phyloP scores from a whole-genome alignment of 345 rosid species.

The Carallia brachiata region DNA sequence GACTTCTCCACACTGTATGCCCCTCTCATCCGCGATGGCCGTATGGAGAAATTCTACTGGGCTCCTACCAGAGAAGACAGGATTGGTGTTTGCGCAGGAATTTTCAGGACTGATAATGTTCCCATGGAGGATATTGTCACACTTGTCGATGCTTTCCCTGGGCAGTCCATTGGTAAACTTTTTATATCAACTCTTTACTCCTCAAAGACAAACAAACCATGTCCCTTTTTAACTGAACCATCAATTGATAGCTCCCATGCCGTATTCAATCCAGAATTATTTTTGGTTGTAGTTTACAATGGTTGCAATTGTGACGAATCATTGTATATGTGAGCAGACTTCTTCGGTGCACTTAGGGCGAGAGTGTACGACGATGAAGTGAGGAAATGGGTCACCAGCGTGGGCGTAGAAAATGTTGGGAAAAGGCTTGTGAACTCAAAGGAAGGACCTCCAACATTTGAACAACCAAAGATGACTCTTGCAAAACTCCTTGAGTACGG shows the following conservation, averaged over 20 bases:
- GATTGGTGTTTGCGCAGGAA: constrained; percentile 49
- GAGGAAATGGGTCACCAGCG: constrained; percentile 39
- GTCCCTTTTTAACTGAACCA: too few relatives aligned
- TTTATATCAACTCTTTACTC: neutral
- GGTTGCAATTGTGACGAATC: too few relatives aligned
- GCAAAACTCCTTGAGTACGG: constrained; percentile 47
- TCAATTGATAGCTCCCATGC: too few relatives aligned
- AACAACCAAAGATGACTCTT: constrained; percentile 47
- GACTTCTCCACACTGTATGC: constrained; percentile 62
- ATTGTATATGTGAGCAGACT: constrained; percentile 27
- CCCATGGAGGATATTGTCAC: constrained; percentile 40
- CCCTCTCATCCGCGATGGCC: constrained; percentile 58
- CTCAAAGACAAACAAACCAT: too few relatives aligned
- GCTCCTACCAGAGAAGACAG: constrained; percentile 57
- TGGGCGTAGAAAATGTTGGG: constrained; percentile 46
- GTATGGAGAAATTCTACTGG: constrained; percentile 66
- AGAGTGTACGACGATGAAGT: constrained; percentile 64
- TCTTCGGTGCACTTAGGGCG: constrained; percentile 54
- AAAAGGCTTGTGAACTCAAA: constrained; percentile 48
- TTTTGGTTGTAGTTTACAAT: too few relatives aligned
- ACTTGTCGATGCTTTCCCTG: constrained; percentile 54
- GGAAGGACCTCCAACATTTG: constrained; percentile 55
- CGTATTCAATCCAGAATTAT: too few relatives aligned
- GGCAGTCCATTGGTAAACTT: constrained; percentile 54
- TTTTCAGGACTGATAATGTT: constrained; percentile 43